These are phyloP conservation scores for Plantago lanceolata DNA, from an alignment of 305 asterid species.

Conservation along the genomic window DNA sequence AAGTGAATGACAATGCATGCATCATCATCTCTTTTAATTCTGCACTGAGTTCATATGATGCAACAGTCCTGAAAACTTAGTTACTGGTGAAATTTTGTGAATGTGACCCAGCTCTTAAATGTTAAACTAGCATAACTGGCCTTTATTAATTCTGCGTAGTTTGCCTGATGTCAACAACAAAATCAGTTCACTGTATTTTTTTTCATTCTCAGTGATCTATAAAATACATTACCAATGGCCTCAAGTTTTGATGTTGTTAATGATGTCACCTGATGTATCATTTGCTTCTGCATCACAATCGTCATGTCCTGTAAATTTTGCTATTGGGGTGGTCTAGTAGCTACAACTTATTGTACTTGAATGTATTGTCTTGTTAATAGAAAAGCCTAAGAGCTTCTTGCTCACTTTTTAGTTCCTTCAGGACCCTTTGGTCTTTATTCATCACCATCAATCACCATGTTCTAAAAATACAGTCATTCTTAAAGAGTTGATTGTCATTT, in stretches of 20 bases:
- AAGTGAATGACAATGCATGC: conserved; percentile 3
- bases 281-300: background rate
- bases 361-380: background rate
- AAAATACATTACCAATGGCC: conserved; percentile 5
- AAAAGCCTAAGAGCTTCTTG: background rate
- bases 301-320: too few species aligned
- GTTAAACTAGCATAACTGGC: too few species aligned
- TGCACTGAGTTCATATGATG: background rate
- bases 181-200: conserved; percentile 5
- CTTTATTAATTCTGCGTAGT: too few species aligned
- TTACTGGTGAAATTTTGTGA: too few species aligned
- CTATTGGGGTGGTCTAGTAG: too few species aligned
- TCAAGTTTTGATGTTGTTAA: background rate
- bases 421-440: background rate
- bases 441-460: background rate
- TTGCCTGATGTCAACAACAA: too few species aligned
- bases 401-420: background rate
- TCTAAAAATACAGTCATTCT: background rate
- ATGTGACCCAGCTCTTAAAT: too few species aligned
- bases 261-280: background rate
- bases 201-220: background rate
- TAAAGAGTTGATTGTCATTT: background rate
- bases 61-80: too few species aligned
- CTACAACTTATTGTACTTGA: background rate
- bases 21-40: conserved; percentile 11